Percentiles rank a stretch among this genome's conserved stretches.
Conservation (phyloP, 148 eudicot genomes). For the Rhododendron kiyosumense region DNA sequence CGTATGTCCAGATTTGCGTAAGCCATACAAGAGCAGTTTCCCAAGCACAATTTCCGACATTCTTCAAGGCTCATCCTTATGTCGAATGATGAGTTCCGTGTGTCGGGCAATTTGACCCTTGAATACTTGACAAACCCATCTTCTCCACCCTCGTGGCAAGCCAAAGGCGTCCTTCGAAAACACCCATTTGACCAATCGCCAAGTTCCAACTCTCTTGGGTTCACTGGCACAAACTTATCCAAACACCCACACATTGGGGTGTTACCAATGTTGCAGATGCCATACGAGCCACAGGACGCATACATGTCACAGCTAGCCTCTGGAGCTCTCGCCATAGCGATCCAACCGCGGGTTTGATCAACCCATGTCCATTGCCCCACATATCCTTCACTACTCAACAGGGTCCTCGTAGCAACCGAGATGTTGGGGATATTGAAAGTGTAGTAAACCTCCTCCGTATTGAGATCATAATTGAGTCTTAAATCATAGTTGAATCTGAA, state of each 20-base stretch:
- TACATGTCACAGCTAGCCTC: conserved; percentile 23
- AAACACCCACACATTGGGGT: conserved; percentile 22
- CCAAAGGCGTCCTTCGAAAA: conserved; percentile 14
- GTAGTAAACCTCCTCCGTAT: conserved; percentile 16
- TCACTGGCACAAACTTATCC: conserved; percentile 27
- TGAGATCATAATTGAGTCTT: neutral
- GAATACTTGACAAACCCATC: conserved; percentile 32
- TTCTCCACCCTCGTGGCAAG: conserved; percentile 12
- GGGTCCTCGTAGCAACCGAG: conserved; percentile 9
- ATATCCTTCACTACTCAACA: conserved; percentile 16
- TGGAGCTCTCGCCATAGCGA: conserved; percentile 3
- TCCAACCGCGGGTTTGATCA: conserved; percentile 14
- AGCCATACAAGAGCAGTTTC: conserved; percentile 36
- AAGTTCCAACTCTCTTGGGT: conserved; percentile 14
- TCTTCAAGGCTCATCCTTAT: conserved; percentile 28
- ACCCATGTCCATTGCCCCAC: conserved; percentile 8
- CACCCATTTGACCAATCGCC: conserved; percentile 39
- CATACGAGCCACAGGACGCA: conserved; percentile 17
- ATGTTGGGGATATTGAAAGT: neutral
- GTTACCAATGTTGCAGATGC: conserved; percentile 8
- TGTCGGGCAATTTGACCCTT: conserved; percentile 31
- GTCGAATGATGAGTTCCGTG: conserved; percentile 27
- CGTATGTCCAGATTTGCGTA: conserved; percentile 28
- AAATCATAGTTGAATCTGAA: neutral
- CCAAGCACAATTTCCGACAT: conserved; percentile 27